phyloP scores from a whole-genome alignment of 2,329 filamentous ascomycete species.

The Torrubiella hemipterigena region DNA sequence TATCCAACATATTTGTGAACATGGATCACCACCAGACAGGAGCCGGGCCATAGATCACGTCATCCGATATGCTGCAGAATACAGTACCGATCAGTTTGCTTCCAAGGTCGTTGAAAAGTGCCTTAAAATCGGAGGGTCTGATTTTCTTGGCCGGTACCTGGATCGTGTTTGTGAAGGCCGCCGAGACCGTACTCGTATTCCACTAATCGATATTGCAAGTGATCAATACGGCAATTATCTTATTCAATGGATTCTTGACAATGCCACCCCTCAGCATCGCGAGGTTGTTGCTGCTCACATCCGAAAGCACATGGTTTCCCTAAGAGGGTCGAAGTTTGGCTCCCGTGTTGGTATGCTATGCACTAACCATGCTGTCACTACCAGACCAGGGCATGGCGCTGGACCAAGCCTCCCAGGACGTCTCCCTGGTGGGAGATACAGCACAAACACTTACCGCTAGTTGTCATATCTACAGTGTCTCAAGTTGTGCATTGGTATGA shows the following conservation, averaged over 20 bases:
- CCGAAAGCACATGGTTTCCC: constrained; percentile 97
- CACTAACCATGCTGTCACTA: constrained; percentile 83
- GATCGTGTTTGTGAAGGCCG: constrained; percentile 89
- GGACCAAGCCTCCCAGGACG: constrained; percentile 51
- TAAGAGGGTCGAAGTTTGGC: constrained; percentile 95
- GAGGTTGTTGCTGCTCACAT: constrained; percentile 91
- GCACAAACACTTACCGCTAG: no score
- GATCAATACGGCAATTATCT: constrained; percentile 99
- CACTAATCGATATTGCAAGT: constrained; percentile 93
- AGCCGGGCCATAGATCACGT: constrained; percentile 93
- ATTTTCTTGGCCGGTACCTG: constrained; percentile 87
- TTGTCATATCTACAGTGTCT: no score
- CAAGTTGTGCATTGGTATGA: no score
- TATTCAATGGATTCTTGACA: constrained; percentile 91
- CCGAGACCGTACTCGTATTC: constrained; percentile 83
- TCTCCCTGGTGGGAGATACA: constrained; percentile 46
- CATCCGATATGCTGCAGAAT: constrained; percentile 83
- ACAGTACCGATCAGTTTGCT: constrained; percentile 98
- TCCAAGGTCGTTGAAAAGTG: constrained; percentile 99
- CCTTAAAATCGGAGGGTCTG: constrained; percentile 83
- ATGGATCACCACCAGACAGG: constrained; percentile 81
- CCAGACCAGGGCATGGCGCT: constrained; percentile 74
- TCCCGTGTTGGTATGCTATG: constrained; percentile 98
- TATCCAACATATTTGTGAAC: constrained; percentile 98
- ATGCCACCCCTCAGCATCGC: constrained; percentile 75